Conservation (phyloP, 805 yeast genomes). For the Maudiozyma turicensis region DNA sequence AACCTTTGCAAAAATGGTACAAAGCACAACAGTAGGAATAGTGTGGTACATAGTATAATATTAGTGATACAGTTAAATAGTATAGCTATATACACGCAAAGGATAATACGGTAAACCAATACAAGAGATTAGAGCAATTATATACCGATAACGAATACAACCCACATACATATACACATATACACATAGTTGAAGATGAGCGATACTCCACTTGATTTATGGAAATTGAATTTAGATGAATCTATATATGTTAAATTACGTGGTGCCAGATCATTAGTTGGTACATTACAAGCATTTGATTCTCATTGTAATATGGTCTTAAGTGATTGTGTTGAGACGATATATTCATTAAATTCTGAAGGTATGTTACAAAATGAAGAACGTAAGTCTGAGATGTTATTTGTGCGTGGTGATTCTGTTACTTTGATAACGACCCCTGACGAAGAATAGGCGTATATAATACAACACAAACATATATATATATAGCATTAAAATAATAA, state of each 20-base stretch:
- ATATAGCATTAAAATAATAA: background rate
- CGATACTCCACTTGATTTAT: slow-evolving; percentile 80
- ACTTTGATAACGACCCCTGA: slow-evolving; percentile 59
- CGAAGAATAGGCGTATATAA: slow-evolving; percentile 4
- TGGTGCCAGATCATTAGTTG: slow-evolving; percentile 88
- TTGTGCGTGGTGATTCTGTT: slow-evolving; percentile 96
- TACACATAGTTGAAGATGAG: slow-evolving; percentile 7
- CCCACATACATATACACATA: background rate
- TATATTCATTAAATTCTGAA: slow-evolving; percentile 41
- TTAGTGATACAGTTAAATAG: no score
- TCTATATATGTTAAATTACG: slow-evolving; percentile 78
- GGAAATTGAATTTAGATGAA: slow-evolving; percentile 81
- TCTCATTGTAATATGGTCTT: slow-evolving; percentile 94
- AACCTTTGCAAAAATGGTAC: no score
- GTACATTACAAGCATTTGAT: slow-evolving; percentile 87
- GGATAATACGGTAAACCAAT: no score
- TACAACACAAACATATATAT: background rate
- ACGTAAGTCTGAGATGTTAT: slow-evolving; percentile 75
- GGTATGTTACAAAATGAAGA: slow-evolving; percentile 36
- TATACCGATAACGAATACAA: background rate
- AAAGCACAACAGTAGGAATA: no score
- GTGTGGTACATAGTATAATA: no score
- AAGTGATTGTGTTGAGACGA: slow-evolving; percentile 83
- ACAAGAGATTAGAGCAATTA: no score
- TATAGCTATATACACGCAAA: no score